Conservation (phyloP, 2,329 filamentous ascomycete species). For the Fusarium ramigenum region DNA sequence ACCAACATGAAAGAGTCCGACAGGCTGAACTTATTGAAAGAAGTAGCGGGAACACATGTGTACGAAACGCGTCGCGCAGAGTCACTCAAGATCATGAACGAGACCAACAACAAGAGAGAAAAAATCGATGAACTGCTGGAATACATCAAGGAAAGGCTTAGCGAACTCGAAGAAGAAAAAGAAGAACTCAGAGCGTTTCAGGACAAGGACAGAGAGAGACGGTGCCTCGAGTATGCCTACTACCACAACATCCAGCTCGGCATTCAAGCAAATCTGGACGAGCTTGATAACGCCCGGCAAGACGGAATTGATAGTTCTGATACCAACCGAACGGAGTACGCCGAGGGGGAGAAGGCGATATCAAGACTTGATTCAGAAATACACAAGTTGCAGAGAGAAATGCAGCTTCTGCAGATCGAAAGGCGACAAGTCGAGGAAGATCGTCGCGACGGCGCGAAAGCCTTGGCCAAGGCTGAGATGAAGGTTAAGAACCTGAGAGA, state of each 20-base stretch:
- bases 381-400: conserved; percentile 79
- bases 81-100: conserved; percentile 94
- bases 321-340: conserved; percentile 78
- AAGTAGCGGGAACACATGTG: conserved; percentile 97
- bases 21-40: conserved; percentile 88
- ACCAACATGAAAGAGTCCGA: conserved; percentile 99
- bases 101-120: conserved; percentile 91
- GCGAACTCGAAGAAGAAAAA: conserved; percentile 95
- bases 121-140: conserved; percentile 94
- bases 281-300: conserved; percentile 82
- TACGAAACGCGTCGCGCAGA: conserved; percentile 93
- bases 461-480: conserved; percentile 85
- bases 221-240: conserved; percentile 94
- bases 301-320: conserved; percentile 87
- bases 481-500: conserved; percentile 85
- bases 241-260: conserved; percentile 89
- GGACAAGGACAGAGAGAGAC: conserved; percentile 90
- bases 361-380: conserved; percentile 81
- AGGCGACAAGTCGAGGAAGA: conserved; percentile 90
- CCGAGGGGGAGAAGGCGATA: conserved; percentile 82
- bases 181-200: conserved; percentile 94
- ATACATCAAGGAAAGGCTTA: conserved; percentile 89
- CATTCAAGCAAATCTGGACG: conserved; percentile 79
- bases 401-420: conserved; percentile 86
- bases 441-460: conserved; percentile 80